Base-by-base conservation (phyloP, 768 basidiomycete species). In the Leccinellum luteum region DNA sequence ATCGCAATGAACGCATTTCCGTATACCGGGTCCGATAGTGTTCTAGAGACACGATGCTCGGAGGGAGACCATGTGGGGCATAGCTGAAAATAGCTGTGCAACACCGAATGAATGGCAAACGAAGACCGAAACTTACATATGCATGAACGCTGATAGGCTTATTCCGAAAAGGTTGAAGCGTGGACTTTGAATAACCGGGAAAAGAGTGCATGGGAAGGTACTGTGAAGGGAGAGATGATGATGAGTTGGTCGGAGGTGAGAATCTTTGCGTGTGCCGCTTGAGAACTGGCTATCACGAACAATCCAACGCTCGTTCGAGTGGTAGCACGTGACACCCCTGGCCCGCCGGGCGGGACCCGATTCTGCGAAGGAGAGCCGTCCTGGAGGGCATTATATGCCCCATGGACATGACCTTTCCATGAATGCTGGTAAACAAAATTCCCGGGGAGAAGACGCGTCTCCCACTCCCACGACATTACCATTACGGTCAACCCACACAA, bases 41-140 rank as follows among this genome's bases (percentile, higher is more conserved):
- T 58, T 43, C 25, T 32, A 38, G 54, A 55, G 27, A 6, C 45
- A 30, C 44, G 23, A 31, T 52, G 6, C 47, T 27, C 32, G 47
- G 13, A 31, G 52, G 38, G 58, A 48, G 30, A 17, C 53, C 52
- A 59, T 60, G 61, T 48, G 52, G 54, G 31, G 54, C 10, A 57
- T 14, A 3, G 3, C 34, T 38, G 13, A 28, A 66, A 68, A 69
- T 64, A 59, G 25, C 51, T 14, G 17, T 52, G 7, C 12, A 48
- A 34, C 14, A 34, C 30, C 54, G 43, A 30, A n/a, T 19, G 48
- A 44, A 47, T 21, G 45, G 32, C 32, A 51, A 47, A 51, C 51
- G 13, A 14, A 51, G 32, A 34, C 14, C 44, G 51, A 15, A 15
- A 52, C 53, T 60, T 58, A 68, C 64, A 66, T 60, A 66, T 61